These are phyloP conservation scores for Chlorociboria aeruginascens DNA, from an alignment of 495 filamentous ascomycete species.

Conservation along the genomic window DNA sequence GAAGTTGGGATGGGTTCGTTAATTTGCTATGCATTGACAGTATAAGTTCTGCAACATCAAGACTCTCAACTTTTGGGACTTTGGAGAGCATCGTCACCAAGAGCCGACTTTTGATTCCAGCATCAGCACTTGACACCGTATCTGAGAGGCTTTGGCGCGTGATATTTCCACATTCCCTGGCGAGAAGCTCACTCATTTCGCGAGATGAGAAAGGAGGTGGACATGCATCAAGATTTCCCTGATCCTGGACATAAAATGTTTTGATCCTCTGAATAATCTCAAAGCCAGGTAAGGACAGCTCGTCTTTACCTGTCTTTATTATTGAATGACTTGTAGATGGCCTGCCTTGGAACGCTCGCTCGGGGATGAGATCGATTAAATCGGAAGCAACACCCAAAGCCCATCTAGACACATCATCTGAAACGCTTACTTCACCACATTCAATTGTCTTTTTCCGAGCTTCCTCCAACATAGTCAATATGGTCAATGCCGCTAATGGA, in stretches of 20 bases:
- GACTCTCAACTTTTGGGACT: conserved; percentile 37
- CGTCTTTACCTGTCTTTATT: conserved; percentile 7
- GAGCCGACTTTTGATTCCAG: conserved; percentile 30
- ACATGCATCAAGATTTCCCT: conserved; percentile 39
- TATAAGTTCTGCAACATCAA: conserved; percentile 43
- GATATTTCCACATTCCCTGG: conserved; percentile 46
- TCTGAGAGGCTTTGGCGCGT: conserved; percentile 32
- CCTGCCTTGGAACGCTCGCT: conserved; percentile 49
- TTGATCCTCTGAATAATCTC: conserved; percentile 45
- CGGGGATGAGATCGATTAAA: conserved; percentile 55
- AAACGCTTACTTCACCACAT: neutral
- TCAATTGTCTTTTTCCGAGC: conserved; percentile 19
- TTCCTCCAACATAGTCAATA: conserved; percentile 50
- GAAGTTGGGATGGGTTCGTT: conserved; percentile 20
- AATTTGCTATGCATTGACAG: conserved; percentile 39
- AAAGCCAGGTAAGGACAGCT: conserved; percentile 25
- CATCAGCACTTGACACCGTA: conserved; percentile 27
- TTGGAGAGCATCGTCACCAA: conserved; percentile 48
- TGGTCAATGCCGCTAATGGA: conserved; percentile 57
- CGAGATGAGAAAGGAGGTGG: conserved; percentile 43
- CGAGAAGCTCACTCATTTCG: conserved; percentile 45
- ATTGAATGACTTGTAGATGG: conserved; percentile 21
- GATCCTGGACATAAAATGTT: conserved; percentile 49
- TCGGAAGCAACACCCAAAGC: conserved; percentile 41
- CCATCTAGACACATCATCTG: conserved; percentile 18